Evolutionary conservation across 768 basidiomycete species (phyloP).

Genomic region (Megacollybia marginata): DNA sequence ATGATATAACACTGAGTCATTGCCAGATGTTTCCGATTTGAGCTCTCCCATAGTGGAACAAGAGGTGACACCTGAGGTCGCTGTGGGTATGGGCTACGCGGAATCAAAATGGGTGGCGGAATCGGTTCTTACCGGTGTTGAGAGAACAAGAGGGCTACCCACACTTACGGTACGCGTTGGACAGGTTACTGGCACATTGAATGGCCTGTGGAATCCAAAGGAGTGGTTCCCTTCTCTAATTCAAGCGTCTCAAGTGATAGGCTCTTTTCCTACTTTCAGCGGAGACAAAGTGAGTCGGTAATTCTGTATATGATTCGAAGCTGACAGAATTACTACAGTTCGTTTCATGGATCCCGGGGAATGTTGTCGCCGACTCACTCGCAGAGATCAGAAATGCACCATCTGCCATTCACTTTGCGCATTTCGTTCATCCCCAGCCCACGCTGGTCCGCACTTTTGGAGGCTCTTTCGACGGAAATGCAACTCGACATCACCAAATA

Average conservation of each 20-base stretch:
- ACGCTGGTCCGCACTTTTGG: not conserved
- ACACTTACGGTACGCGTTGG: conserved; percentile 23
- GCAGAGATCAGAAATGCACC: not conserved
- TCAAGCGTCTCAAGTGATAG: conserved; percentile 2
- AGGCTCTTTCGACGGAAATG: not conserved
- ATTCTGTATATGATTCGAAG: too few species aligned
- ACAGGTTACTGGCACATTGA: conserved; percentile 23
- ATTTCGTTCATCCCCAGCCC: not conserved
- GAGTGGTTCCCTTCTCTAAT: conserved; percentile 32
- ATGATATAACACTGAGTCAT: conserved; percentile 1
- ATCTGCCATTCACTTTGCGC: not conserved
- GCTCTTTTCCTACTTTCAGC: not conserved
- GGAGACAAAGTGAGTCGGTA: too few species aligned
- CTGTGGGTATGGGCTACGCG: conserved; percentile 19
- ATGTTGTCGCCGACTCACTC: not conserved
- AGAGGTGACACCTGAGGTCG: conserved; percentile 1
- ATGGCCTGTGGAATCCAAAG: conserved; percentile 24
- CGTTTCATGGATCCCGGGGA: not conserved
- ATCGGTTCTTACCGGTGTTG: conserved; percentile 11
- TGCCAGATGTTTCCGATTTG: not conserved
- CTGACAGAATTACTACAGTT: not conserved
- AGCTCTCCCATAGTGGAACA: not conserved
- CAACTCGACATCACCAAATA: not conserved
- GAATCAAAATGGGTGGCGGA: conserved; percentile 25
- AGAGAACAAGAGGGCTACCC: conserved; percentile 6